phyloP scores from a whole-genome alignment of 192 early-diverging fungal genomes.

The Coemansia sp. region DNA sequence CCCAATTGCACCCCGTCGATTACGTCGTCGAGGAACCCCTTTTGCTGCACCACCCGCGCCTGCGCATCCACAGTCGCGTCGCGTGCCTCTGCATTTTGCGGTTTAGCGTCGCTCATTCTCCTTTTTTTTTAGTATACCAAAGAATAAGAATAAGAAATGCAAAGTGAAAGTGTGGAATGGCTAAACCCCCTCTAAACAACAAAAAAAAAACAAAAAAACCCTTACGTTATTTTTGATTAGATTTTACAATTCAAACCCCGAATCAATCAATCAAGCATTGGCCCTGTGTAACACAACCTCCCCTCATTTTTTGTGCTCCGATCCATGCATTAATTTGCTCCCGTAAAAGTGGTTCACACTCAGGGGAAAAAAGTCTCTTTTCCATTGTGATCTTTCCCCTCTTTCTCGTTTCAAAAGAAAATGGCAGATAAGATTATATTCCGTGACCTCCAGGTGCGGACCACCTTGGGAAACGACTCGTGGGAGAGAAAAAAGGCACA shows the following conservation, averaged over 20 bases:
- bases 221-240: too few relatives aligned
- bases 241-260: too few relatives aligned
- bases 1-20: conserved; percentile 52
- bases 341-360: too few relatives aligned
- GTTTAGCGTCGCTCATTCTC: too few relatives aligned
- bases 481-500: conserved; percentile 91
- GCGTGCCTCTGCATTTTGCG: too few relatives aligned
- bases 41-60: conserved; percentile 44
- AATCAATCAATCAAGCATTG: too few relatives aligned
- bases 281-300: neutral
- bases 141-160: too few relatives aligned
- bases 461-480: conserved; percentile 85
- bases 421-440: conserved; percentile 69
- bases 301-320: neutral
- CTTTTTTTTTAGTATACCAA: too few relatives aligned
- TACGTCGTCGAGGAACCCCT: conserved; percentile 52
- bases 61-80: conserved; percentile 51
- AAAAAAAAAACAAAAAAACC: too few relatives aligned
- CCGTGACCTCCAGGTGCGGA: conserved; percentile 75
- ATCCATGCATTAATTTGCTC: neutral
- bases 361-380: too few relatives aligned
- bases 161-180: too few relatives aligned
- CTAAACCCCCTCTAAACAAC: too few relatives aligned
- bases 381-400: neutral
- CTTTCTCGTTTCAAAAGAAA: neutral